phyloP scores from a whole-genome alignment of 139 green algal species.

The Tetraselmis chui region DNA sequence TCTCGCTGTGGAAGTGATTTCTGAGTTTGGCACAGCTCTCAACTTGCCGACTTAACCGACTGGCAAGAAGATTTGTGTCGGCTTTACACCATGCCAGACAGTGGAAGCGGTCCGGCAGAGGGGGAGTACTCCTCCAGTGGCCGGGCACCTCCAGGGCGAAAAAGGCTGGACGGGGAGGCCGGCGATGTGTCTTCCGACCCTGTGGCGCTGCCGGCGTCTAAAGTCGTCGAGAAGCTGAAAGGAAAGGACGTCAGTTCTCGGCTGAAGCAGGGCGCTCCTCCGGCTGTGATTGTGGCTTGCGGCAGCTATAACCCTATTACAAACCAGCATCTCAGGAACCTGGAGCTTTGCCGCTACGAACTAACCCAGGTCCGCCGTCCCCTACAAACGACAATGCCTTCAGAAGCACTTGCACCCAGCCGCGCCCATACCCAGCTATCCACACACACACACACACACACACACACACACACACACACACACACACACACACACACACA shows the following conservation, averaged over 20 bases:
- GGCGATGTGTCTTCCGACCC: background rate
- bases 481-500: too few relatives aligned
- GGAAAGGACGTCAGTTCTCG: background rate
- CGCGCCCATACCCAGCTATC: too few relatives aligned
- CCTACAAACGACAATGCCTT: too few relatives aligned
- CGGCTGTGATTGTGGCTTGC: background rate
- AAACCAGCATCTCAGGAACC: background rate
- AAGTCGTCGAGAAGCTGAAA: background rate
- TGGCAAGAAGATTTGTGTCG: too few relatives aligned
- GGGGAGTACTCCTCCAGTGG: background rate
- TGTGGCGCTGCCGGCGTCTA: background rate
- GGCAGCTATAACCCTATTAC: background rate
- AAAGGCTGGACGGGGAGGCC: background rate
- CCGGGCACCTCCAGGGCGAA: background rate
- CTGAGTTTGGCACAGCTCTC: too few relatives aligned
- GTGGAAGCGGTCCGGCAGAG: too few relatives aligned
- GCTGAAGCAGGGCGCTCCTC: background rate
- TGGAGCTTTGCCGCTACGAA: background rate
- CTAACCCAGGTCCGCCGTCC: background rate
- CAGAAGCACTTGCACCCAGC: too few relatives aligned
- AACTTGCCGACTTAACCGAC: too few relatives aligned
- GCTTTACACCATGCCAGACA: too few relatives aligned
- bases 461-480: too few relatives aligned
- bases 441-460: background rate
- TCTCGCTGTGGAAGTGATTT: too few relatives aligned